These are phyloP conservation scores for Stromatinia cepivora DNA, from an alignment of 2,329 filamentous ascomycete genomes.

Conservation along the genomic window DNA sequence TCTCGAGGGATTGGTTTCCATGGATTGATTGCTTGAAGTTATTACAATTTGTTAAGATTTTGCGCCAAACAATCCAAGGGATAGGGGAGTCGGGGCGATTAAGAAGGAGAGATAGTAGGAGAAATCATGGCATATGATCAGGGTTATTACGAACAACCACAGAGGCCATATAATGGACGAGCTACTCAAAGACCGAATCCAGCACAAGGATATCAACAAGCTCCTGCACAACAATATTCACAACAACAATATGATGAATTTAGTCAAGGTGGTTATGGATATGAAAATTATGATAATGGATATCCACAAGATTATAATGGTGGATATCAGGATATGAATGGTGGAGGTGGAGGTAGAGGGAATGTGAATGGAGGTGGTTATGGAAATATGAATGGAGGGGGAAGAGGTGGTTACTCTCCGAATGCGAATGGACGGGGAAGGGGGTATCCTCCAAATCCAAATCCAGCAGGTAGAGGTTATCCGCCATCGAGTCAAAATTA, in stretches of 20 bases:
- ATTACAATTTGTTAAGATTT: slow-evolving; percentile 8
- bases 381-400: slow-evolving; percentile 27
- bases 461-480: slow-evolving; percentile 29
- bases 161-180: slow-evolving; percentile 38
- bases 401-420: slow-evolving; percentile 31
- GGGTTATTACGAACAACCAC: slow-evolving; percentile 37
- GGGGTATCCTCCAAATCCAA: slow-evolving; percentile 21
- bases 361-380: slow-evolving; percentile 24
- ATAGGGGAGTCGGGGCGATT: neutral
- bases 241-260: slow-evolving; percentile 56
- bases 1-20: neutral
- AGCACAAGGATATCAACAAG: slow-evolving; percentile 36
- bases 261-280: slow-evolving; percentile 37
- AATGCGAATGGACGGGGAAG: slow-evolving; percentile 37
- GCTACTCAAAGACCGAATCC: slow-evolving; percentile 35
- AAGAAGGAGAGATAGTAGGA: neutral
- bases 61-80: neutral
- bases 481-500: slow-evolving; percentile 37
- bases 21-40: slow-evolving; percentile 2
- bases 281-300: slow-evolving; percentile 36
- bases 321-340: slow-evolving; percentile 37
- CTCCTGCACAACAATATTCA: slow-evolving; percentile 53
- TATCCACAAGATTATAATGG: slow-evolving; percentile 36
- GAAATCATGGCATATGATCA: slow-evolving; percentile 40
- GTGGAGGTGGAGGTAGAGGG: slow-evolving; percentile 35